Evolutionary conservation across 306 rosid genomes (phyloP), one percentile per base, ranked within the genome.

Genomic region (Carpinus fangiana): DNA sequence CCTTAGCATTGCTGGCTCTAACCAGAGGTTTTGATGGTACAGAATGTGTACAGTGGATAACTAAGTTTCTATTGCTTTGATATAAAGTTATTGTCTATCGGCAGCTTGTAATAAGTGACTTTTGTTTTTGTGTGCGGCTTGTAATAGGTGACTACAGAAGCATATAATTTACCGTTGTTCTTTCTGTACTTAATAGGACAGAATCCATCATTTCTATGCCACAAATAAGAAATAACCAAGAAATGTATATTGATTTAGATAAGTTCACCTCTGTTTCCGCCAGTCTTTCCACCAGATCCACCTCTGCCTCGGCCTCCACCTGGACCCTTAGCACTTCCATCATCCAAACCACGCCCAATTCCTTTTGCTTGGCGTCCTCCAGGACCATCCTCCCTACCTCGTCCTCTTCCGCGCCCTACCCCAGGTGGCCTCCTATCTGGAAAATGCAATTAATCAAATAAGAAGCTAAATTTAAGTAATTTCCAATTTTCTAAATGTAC

Each of bases 401-500:
- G 89, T 77, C 99, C 99, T 81, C 99, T 93, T 69, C 99, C 98
- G 17, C 98, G 98, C 10, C 99, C 99, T 61, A 96, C 97, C 31
- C 97, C 96, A 78, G 94, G 99, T 41, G 99, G 99, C 82, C 90
- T 96, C 78, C 99, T 91, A 78, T 96, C 98, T 96, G 87, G 17
- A 80, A 81, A 67, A 66, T 7, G 16, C n/a, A 43, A 13, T 75
- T 74, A 23, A 78, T 36, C 47, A 48, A 65, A 53, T 11, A 70
- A 64, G 23, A 21, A 45, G 53, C 51, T 0, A 74, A 67, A 2
- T 55, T 31, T 31, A 76, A 65, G 21, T 31, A 47, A 46, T 21
- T 12, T 71, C 43, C 60, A 26, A 12, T 21, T 70, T 50, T 23
- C 59, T 47, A 12, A 43, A 26, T 12, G 20, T 5, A 48, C 41